Evolutionary conservation across 345 rosid species (phyloP), one percentile per base, ranked within the genome.

Genomic region (Ceriops zippeliana): DNA sequence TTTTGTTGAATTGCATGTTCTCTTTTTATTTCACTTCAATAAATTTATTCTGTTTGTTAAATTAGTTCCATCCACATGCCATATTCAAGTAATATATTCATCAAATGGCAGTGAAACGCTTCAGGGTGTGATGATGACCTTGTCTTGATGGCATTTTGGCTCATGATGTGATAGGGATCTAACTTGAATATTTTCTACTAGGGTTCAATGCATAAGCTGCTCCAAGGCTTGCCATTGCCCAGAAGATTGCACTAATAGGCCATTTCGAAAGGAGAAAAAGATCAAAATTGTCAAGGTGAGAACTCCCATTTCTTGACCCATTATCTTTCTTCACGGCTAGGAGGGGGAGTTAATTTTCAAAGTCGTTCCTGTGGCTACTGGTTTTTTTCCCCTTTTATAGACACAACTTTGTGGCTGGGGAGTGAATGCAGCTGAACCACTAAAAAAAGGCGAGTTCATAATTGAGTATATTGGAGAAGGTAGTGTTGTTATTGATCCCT

Each of bases 391-490:
- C 49, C 76, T 60, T 70, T 72, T 76, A 66, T 84, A 93, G 98
- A 93, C 98, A 61, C 87, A 85, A 66, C 81, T 73, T 52, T 93
- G 98, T 68, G 98, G 98, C 63, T 93, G 98, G 98, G 98, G 97
- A 56, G 98, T 88, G 75, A 96, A 84, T 75, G 96, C 98, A 67
- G 91, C 78, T 65, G 97, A 89, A 76, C 69, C 91, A 63, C 82
- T 93, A 64, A 77, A 75, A 42, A 87, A 83, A 79, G 95, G 92
- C 53, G 93, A 93, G 1, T 91, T 89, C 72, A 68, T 93, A 78
- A 72, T 93, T 21, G 98, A 93, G 83, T 93, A 93, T 84, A 89
- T 86, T 37, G 98, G 96, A 47, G 98, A 93, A 93, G 97, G 98
- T 93, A 88, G 75, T 61, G 58, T 54, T 56, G 13, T 31, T 68